A percentile compares a stretch with the other conserved stretches of the same genome.
Conservation (phyloP, 1,284 basidiomycete species). For the Coniferiporia sulphurascens region DNA sequence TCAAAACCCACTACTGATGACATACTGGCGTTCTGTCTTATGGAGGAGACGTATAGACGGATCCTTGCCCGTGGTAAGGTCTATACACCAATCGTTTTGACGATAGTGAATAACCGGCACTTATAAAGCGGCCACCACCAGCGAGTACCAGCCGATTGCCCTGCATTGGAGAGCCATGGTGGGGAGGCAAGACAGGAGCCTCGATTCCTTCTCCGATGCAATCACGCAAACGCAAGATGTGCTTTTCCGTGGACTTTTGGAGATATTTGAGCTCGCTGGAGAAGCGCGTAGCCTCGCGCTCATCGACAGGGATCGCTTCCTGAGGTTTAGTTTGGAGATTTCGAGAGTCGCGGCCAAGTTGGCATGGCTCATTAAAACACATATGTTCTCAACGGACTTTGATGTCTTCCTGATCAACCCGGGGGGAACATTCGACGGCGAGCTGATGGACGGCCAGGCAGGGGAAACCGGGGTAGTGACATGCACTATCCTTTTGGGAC, state of each 20-base stretch:
- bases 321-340: neutral
- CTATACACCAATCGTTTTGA: neutral
- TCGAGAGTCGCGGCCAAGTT: slow-evolving; percentile 2
- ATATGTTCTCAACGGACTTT: slow-evolving; percentile 1
- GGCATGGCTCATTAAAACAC: neutral
- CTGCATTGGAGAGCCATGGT: slow-evolving; percentile 11
- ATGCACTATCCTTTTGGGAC: neutral
- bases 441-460: neutral
- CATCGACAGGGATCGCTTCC: neutral
- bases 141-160: neutral
- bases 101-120: neutral
- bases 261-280: neutral
- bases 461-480: neutral
- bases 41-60: slow-evolving; percentile 1
- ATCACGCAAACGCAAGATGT: neutral
- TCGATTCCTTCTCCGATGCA: slow-evolving; percentile 1
- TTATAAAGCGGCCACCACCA: neutral
- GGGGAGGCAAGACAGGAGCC: neutral
- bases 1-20: neutral
- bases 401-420: neutral
- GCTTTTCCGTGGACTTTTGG: neutral
- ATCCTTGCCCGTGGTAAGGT: neutral
- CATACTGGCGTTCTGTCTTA: neutral
- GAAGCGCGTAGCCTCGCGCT: neutral
- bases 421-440: neutral